A percentile compares a stretch with the other conserved stretches of the same genome.
These are phyloP conservation scores for Paramecium sonneborni DNA, from an alignment of 73 alveolate genomes.

Conservation along the genomic window DNA sequence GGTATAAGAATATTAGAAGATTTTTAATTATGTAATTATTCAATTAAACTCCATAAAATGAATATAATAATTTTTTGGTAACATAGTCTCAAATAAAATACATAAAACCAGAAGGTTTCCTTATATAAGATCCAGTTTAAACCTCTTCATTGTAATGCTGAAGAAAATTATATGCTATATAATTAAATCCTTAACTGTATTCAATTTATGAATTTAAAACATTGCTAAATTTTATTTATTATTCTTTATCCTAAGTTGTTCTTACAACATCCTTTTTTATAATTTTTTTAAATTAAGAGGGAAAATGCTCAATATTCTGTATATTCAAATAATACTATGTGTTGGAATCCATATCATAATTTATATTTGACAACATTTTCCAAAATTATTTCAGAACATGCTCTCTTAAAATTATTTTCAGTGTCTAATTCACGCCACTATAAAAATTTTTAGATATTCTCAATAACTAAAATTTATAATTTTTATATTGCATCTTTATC, in stretches of 20 bases:
- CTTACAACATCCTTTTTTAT: conserved; percentile 15
- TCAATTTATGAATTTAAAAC: conserved; percentile 43
- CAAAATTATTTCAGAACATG: neutral
- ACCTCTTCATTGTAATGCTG: conserved; percentile 48
- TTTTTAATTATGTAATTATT: conserved; percentile 47
- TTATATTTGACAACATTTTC: neutral
- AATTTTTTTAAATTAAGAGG: neutral
- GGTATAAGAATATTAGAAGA: neutral
- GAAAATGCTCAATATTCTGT: neutral
- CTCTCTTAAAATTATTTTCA: neutral
- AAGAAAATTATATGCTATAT: conserved; percentile 34
- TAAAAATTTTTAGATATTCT: neutral
- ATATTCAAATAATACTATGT: neutral
- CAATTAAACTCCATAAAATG: conserved; percentile 52
- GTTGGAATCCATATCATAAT: neutral
- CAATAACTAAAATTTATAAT: neutral
- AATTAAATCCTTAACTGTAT: conserved; percentile 64
- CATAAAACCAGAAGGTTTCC: conserved; percentile 66
- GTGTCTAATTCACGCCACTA: neutral
- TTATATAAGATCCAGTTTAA: neutral
- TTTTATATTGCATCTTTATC: neutral
- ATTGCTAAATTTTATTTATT: neutral
- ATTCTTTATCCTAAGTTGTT: conserved; percentile 7
- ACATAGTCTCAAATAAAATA: conserved; percentile 38
- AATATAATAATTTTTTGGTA: conserved; percentile 64